Percentiles rank a stretch among this genome's conserved stretches.
phyloP scores from a whole-genome alignment of 305 asterid species.

The Fraxinus sp. region DNA sequence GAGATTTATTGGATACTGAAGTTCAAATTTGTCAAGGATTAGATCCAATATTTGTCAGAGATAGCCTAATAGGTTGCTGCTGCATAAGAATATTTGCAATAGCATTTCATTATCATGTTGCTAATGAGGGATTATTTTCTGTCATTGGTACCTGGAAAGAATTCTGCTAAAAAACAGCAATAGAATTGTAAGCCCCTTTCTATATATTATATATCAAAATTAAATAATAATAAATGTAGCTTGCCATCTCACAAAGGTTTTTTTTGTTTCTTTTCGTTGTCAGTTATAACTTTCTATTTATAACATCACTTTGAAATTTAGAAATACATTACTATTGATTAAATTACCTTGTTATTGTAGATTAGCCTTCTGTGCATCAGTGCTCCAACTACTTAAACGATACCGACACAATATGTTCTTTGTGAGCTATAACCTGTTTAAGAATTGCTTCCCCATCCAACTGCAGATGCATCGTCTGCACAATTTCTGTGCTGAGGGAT shows the following conservation, averaged over 20 bases:
- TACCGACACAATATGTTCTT: not conserved
- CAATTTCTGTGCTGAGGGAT: constrained; percentile 4
- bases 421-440: not conserved
- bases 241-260: not conserved
- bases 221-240: not conserved
- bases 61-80: not conserved
- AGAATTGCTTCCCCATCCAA: not conserved
- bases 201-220: not conserved
- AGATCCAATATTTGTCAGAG: not conserved
- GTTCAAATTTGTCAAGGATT: not conserved
- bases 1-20: not conserved
- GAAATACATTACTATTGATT: not conserved
- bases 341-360: not conserved
- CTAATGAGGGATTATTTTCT: not conserved
- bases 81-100: not conserved
- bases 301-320: not conserved
- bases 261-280: not conserved
- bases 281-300: not conserved
- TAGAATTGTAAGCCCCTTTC: not conserved
- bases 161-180: not conserved
- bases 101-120: not conserved
- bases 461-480: not conserved
- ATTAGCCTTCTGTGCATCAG: not conserved
- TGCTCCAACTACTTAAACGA: not conserved
- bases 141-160: not conserved